Evolutionary conservation across 1,284 basidiomycete species (phyloP), one percentile per base, ranked within the genome.

Genomic region (Cutaneotrichosporon arboriforme): DNA sequence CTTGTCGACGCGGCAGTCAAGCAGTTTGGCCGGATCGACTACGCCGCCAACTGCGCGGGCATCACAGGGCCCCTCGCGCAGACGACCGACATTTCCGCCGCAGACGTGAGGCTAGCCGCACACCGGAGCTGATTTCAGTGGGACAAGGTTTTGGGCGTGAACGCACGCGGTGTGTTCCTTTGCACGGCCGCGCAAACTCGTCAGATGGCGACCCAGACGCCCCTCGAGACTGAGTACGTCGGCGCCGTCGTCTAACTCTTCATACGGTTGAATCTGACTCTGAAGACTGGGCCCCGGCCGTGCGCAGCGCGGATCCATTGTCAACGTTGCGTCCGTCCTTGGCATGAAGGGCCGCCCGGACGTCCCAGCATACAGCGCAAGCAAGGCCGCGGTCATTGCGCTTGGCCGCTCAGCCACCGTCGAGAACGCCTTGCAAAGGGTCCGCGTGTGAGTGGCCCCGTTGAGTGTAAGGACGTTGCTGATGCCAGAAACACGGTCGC

Each of bases 11-110:
- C 40, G 0, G 52, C 51, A 3, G 57, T 58, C 10, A 18, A 37
- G 13, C 36, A 55, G 20, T 69, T 62, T 23, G 65, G 65, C 13
- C 55, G 65, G 18, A 47, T 69, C 34, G 67, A 69, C 55, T 67
- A 69, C 37, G 65, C 63, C 40, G 61, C 63, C 35, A 68, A 68
- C 40, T 58, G 57, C 34, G 67, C 67, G 1, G 67, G 26, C 17
- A 31, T 48, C 22, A 31, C 14, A 2, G 26, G 23, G 5, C n/a
- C 50, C 10, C 31, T 46, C 23, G 26, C 40, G 20, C 37, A 40
- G 26, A 8, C 40, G 10, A 9, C 38, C n/a, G 26, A 33, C 14
- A 15, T 31, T 2, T 9, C 9, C 3, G 26, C 22, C 17, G 31
- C 26, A 8, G n/a, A 44, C 17, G 23, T 33, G 8, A 23, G 22